Conservation (phyloP, 1,284 basidiomycete species). For the Apiotrichum sp. region DNA sequence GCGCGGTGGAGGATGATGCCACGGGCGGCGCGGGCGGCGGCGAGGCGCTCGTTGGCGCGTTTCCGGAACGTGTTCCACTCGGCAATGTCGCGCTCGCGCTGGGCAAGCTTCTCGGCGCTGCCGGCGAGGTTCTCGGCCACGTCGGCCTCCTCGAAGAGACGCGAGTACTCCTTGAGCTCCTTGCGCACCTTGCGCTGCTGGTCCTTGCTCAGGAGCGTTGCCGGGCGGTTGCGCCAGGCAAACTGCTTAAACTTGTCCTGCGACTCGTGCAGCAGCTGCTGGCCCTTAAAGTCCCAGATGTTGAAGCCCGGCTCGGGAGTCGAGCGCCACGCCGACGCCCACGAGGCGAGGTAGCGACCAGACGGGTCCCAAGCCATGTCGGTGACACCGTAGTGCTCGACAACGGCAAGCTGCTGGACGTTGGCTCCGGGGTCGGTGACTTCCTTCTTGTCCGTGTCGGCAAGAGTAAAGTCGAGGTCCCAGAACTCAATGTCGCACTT, state of each 20-base stretch:
- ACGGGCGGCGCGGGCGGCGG: constrained; percentile 30
- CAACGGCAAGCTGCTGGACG: constrained; percentile 73
- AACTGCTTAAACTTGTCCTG: constrained; percentile 97
- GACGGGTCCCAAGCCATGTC: constrained; percentile 98
- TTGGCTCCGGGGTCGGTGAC: constrained; percentile 71
- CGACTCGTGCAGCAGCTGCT: constrained; percentile 81
- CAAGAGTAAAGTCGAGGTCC: constrained; percentile 88
- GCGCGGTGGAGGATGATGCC: constrained; percentile 30
- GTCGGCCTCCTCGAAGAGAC: constrained; percentile 93
- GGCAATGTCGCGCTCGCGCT: constrained; percentile 83
- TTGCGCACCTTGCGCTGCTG: constrained; percentile 77
- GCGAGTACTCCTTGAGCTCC: constrained; percentile 87
- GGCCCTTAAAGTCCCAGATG: constrained; percentile 96
- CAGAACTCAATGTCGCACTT: constrained; percentile 99
- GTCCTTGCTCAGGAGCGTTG: constrained; percentile 78
- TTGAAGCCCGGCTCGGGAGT: constrained; percentile 93
- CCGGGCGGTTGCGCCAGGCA: constrained; percentile 92
- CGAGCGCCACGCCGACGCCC: constrained; percentile 91
- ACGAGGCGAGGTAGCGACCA: constrained; percentile 88
- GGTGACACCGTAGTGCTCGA: constrained; percentile 98
- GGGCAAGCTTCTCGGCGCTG: constrained; percentile 85
- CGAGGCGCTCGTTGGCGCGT: constrained; percentile 36
- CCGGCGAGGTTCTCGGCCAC: constrained; percentile 90
- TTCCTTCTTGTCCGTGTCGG: constrained; percentile 59
- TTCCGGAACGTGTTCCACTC: constrained; percentile 95